Percentiles rank a stretch among this genome's conserved stretches.
These are phyloP conservation scores for Tribonema minus DNA, from an alignment of 108 stramenopile genomes.

Conservation along the genomic window DNA sequence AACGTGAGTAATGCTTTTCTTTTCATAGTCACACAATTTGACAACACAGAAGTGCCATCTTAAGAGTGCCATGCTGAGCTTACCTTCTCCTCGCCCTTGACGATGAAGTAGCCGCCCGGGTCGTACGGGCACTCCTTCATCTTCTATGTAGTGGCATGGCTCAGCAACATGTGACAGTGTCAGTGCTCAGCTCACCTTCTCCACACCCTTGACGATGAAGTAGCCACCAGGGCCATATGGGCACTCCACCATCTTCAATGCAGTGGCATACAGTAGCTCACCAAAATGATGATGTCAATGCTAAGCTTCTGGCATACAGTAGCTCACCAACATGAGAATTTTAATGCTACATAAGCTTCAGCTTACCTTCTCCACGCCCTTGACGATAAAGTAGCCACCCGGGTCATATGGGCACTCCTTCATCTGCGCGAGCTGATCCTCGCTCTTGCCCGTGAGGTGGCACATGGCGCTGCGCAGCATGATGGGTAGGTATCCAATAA, in stretches of 20 bases:
- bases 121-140: slow-evolving; percentile 98
- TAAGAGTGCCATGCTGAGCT: no score
- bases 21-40: no score
- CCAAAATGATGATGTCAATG: no score
- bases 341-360: no score
- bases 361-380: slow-evolving; percentile 55
- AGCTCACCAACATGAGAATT: no score
- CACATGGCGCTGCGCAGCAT: slow-evolving; percentile 92
- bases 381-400: slow-evolving; percentile 98
- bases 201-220: slow-evolving; percentile 82
- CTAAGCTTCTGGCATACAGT: no score
- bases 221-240: slow-evolving; percentile 98
- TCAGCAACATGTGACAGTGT: no score
- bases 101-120: slow-evolving; percentile 98
- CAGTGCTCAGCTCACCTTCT: no score
- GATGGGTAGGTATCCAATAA: slow-evolving; percentile 73
- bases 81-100: slow-evolving; percentile 65
- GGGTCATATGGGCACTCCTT: slow-evolving; percentile 98
- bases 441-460: slow-evolving; percentile 71
- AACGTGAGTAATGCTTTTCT: no score
- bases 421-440: slow-evolving; percentile 77
- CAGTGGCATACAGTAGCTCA: no score
- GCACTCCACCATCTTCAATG: slow-evolving; percentile 93
- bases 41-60: no score
- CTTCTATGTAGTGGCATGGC: no score